Evolutionary conservation across 2,329 filamentous ascomycete genomes (phyloP).

Genomic region (Fusarium phyllophilum): DNA sequence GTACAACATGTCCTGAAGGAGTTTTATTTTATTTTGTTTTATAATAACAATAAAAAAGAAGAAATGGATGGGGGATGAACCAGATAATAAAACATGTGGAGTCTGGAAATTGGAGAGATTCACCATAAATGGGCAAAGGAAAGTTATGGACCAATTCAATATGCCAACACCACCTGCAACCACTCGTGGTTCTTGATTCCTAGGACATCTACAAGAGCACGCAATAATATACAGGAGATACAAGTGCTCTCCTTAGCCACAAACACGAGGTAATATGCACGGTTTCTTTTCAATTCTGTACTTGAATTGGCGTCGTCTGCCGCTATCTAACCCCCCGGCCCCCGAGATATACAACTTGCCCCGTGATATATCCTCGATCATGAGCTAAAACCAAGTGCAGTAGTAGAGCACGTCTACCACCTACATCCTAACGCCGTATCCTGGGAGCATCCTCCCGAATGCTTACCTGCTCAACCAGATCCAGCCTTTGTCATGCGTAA

Average conservation of each 20-base stretch:
- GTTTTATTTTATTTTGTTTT: neutral
- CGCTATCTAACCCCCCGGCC: constrained; percentile 1
- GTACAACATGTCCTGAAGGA: neutral
- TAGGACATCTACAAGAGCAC: neutral
- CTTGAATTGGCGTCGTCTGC: neutral
- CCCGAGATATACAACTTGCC: constrained; percentile 10
- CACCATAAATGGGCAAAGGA: neutral
- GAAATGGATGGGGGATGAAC: neutral
- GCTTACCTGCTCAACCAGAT: constrained; percentile 28
- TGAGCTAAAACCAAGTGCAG: constrained; percentile 25
- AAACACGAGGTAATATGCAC: neutral
- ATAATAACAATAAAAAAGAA: neutral
- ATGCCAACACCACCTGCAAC: neutral
- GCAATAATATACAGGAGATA: neutral
- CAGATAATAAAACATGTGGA: neutral
- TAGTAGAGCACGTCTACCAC: constrained; percentile 30
- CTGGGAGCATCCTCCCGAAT: constrained; percentile 31
- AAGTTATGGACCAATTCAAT: neutral
- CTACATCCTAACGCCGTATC: constrained; percentile 44
- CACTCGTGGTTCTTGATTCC: neutral
- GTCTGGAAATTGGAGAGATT: neutral
- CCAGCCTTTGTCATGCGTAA: constrained; percentile 35
- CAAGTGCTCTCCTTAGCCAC: neutral
- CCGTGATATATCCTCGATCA: constrained; percentile 14
- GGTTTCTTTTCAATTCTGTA: neutral